A percentile compares a stretch with the other conserved stretches of the same genome.
Conservation (phyloP, 208 protist species). For the Leishmania aethiopica region DNA sequence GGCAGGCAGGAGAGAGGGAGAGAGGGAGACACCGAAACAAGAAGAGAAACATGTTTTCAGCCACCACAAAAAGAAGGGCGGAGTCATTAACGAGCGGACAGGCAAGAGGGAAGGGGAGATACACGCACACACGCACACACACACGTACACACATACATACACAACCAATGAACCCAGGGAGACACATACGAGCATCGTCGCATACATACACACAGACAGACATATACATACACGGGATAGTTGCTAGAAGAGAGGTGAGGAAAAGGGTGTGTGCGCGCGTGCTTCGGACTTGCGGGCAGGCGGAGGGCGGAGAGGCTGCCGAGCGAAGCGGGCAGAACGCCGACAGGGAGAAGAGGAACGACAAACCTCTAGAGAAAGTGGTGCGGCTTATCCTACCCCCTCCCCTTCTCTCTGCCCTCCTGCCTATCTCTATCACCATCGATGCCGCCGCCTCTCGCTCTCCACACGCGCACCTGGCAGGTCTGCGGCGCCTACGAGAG, state of each 20-base stretch:
- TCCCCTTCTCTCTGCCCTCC: constrained; percentile 1
- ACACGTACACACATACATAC: not conserved
- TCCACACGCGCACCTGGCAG: not conserved
- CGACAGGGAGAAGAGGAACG: not conserved
- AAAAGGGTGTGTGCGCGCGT: no score
- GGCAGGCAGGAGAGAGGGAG: not conserved
- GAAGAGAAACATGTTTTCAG: not conserved
- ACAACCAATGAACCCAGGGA: no score
- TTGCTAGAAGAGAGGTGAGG: not conserved
- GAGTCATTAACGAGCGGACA: not conserved
- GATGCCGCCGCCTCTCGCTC: not conserved
- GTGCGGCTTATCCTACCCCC: not conserved
- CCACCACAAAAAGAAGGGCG: not conserved
- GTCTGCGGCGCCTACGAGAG: constrained; percentile 54
- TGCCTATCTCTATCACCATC: constrained; percentile 3
- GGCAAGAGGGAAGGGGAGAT: not conserved
- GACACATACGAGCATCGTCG: not conserved
- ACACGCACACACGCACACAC: not conserved
- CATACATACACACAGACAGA: constrained; percentile 3
- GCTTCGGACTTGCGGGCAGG: not conserved
- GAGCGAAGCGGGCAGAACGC: not conserved
- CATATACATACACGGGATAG: not conserved
- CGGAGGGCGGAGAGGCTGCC: not conserved
- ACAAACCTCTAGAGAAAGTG: not conserved
- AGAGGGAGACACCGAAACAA: not conserved